Evolutionary conservation across 495 filamentous ascomycete species (phyloP), one percentile per base, ranked within the genome.

Genomic region (Trichoderma virens): DNA sequence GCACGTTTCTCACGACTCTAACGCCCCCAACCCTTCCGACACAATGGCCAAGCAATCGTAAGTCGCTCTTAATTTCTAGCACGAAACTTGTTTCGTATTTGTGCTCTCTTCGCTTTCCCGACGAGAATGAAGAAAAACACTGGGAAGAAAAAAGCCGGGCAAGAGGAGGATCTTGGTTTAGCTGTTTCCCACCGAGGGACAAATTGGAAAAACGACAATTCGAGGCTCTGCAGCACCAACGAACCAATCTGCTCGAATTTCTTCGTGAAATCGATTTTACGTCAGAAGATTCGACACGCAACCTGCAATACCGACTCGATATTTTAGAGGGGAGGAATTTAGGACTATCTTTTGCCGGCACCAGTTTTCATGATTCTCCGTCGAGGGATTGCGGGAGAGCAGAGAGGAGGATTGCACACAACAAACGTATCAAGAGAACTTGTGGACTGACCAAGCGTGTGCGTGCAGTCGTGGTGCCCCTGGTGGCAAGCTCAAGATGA

Each of bases 401-500:
- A 59, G 39, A 63, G 41, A 68, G 65, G 64, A 61, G 62, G 64
- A 54, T 11, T 43, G 59, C 28, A 61, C 4, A 27, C 38, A 32
- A 45, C 28, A 5, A 47, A 20, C 30, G n/a, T 14, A 2, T 54
- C 31, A 32, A 16, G 8, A 25, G 60, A 56, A 56, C 35, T 25
- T 14, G 51, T 51, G 51, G 51, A 56, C 51, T 56, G 51, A 56
- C 41, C 51, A 56, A 56, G 23, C 13, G 25, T 56, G 51, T 56
- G 51, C 7, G 28, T 59, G 25, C 81, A 85, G 93, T 74, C 90
- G 90, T 85, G 90, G 89, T 89, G 89, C 90, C 84, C 86, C 93
- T 71, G 95, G 94, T 85, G 96, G 96, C 90, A 98, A 98, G 90
- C 88, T 98, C 69, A 98, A 97, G 89, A 98, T 98, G 94, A 96